Conservation (phyloP, 2,329 filamentous ascomycete genomes). For the Furcasterigmium sp. region DNA sequence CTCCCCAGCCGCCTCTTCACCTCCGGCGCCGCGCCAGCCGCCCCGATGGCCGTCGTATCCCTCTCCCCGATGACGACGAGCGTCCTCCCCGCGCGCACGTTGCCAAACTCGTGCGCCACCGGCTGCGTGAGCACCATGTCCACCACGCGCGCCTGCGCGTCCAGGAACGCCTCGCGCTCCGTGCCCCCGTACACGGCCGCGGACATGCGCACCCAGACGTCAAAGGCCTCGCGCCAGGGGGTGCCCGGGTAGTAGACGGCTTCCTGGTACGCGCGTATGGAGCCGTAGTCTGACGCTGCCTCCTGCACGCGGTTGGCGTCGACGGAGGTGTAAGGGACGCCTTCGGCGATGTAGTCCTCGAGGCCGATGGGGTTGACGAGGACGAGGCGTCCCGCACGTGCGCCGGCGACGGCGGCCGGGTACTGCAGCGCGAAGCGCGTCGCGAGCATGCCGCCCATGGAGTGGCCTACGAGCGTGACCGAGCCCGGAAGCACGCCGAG, state of each 20-base stretch:
- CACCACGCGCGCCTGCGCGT: conserved; percentile 43
- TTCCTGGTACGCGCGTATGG: conserved; percentile 41
- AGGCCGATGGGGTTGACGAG: conserved; percentile 46
- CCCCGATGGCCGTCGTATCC: conserved; percentile 51
- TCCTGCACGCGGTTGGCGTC: conserved; percentile 33
- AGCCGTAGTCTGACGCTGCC: conserved; percentile 30
- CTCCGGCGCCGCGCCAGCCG: conserved; percentile 40
- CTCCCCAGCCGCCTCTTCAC: conserved; percentile 40
- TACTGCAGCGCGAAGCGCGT: conserved; percentile 47
- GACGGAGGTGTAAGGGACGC: conserved; percentile 39
- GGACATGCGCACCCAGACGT: conserved; percentile 51
- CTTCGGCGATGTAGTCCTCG: conserved; percentile 47
- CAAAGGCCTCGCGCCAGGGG: conserved; percentile 42
- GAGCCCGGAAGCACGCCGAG: conserved; percentile 30
- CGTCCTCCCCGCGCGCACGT: conserved; percentile 32
- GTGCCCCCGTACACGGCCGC: conserved; percentile 43
- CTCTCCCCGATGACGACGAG: conserved; percentile 44
- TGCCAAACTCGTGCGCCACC: conserved; percentile 42
- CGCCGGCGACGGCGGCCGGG: conserved; percentile 26
- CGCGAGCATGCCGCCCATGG: conserved; percentile 49
- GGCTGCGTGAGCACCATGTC: conserved; percentile 51
- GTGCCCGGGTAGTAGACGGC: conserved; percentile 40
- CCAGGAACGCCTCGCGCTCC: conserved; percentile 34
- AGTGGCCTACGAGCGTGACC: conserved; percentile 47
- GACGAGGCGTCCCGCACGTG: conserved; percentile 29